Conservation (phyloP, 2,329 filamentous ascomycete species). For the Claviceps pazoutovae region DNA sequence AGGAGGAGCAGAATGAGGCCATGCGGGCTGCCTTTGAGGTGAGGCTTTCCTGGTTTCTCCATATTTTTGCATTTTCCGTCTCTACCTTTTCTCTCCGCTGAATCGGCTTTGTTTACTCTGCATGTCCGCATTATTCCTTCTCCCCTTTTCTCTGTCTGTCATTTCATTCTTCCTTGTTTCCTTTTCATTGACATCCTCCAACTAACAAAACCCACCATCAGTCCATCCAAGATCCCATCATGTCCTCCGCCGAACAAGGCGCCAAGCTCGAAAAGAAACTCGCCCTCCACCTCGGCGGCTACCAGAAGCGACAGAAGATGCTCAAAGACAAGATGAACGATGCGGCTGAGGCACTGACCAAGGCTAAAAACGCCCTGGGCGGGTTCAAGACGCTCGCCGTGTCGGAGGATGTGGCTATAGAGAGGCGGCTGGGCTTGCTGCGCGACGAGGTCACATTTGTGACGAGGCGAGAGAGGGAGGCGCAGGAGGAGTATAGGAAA, state of each 20-base stretch:
- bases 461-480: constrained; percentile 70
- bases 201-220: constrained; percentile 16
- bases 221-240: constrained; percentile 60
- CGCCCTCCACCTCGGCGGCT: constrained; percentile 74
- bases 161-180: not conserved
- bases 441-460: constrained; percentile 76
- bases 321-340: constrained; percentile 67
- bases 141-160: not conserved
- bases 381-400: constrained; percentile 63
- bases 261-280: constrained; percentile 92
- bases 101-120: no score
- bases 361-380: constrained; percentile 57
- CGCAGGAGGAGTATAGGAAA: constrained; percentile 70
- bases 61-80: no score
- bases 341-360: constrained; percentile 59
- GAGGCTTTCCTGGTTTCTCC: constrained; percentile 19
- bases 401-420: constrained; percentile 65
- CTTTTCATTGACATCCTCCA: not conserved
- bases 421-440: constrained; percentile 55
- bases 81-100: not conserved
- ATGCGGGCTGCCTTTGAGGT: constrained; percentile 64
- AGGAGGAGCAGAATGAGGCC: constrained; percentile 49
- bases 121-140: no score
- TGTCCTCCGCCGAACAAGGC: constrained; percentile 60
- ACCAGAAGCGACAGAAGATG: constrained; percentile 71